Base-by-base conservation (phyloP, 495 filamentous ascomycete species). In the Hypoxylon subgilvum region DNA sequence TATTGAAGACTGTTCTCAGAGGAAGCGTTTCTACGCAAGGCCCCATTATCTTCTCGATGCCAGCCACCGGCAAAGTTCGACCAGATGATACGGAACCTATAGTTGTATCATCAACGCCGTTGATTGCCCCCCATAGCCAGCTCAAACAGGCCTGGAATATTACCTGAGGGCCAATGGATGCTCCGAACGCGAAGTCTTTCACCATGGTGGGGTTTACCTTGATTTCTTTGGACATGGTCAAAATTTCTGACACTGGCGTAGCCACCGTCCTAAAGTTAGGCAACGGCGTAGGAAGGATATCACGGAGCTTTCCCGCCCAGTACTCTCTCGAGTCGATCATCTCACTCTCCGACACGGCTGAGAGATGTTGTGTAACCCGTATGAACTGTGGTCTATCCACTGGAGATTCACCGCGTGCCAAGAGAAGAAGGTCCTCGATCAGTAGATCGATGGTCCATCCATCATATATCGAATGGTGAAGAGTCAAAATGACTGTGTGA, bases 401-500 rank as follows among this genome's bases (percentile, higher is more conserved):
- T 1, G 67, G 50, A 4, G 57, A 3, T 1, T 59, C 27, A 8
- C 69, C 69, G 19, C 34, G 58, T 44, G 77, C 66, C 3, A 84
- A 61, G 5, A 52, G 57, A 23, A 76, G 67, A 1, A 95, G 75
- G 63, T 93, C 88, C 2, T 76, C 72, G 16, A 90, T 63, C 0
- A 94, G 68, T 25, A 91, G 69, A 46, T 93, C 89, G 64, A 89
- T 79, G 4, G 88, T 89, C 90, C 90, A 95, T 4, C 89, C 90
- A 63, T 95, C 90, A 61, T 94, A 94, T 0, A 92, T 66, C 0
- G 87, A 83, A 71, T 95, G 90, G 56, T 93, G 87, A 22, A 95
- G 19, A 2, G 61, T 68, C 5, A 68, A 14, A 2, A 62, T 14
- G 9, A 66, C 39, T 1, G 43, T 52, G 14, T 46, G 73, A 17